These are phyloP conservation scores for Dictyostelium capitatum DNA, from an alignment of 78 protist genomes.

Conservation along the genomic window DNA sequence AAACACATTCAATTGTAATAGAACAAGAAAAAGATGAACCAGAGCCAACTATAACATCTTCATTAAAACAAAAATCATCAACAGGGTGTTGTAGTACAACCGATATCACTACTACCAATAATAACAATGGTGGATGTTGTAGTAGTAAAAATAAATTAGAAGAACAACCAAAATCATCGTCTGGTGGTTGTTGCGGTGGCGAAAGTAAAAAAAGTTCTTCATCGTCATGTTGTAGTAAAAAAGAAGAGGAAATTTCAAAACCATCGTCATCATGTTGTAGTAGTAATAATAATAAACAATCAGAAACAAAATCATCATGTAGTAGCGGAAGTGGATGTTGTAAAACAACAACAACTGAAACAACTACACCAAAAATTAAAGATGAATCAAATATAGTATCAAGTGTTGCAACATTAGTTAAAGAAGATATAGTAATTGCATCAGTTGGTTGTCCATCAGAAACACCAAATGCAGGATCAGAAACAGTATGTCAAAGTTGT, in stretches of 20 bases:
- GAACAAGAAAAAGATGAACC: background rate
- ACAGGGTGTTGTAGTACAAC: background rate
- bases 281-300: background rate
- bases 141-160: background rate
- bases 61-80: constrained; percentile 26
- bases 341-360: constrained; percentile 3
- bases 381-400: constrained; percentile 33
- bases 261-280: background rate
- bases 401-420: constrained; percentile 44
- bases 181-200: background rate
- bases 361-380: background rate
- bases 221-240: background rate
- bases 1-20: background rate
- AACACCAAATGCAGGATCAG: constrained; percentile 89
- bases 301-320: background rate
- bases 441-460: constrained; percentile 72
- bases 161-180: background rate
- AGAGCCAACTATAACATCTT: background rate
- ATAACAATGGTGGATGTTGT: background rate
- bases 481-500: constrained; percentile 92
- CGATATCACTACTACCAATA: background rate
- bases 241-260: background rate
- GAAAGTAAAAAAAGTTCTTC: background rate
- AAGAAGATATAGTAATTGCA: constrained; percentile 29
- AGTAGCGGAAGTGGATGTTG: constrained; percentile 11